phyloP scores from a whole-genome alignment of 352 stramenopile species.

The Chrysophaeum taylorii region DNA sequence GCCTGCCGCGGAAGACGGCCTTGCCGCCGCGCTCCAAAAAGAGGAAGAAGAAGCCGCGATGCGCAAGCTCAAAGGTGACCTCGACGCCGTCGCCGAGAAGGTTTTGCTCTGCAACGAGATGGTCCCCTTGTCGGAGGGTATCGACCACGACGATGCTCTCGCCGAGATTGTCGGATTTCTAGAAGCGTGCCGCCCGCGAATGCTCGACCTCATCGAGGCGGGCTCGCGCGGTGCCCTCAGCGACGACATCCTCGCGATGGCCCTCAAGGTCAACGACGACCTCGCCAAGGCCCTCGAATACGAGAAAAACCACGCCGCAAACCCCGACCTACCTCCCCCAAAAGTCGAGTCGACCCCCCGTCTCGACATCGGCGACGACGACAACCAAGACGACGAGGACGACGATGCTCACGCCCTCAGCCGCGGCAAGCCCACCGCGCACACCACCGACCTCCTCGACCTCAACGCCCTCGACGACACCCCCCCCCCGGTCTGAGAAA shows the following conservation, averaged over 20 bases:
- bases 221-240: slow-evolving; percentile 29
- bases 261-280: slow-evolving; percentile 26
- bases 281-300: slow-evolving; percentile 1
- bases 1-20: neutral
- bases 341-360: too few relatives aligned
- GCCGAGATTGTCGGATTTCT: slow-evolving; percentile 40
- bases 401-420: too few relatives aligned
- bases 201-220: slow-evolving; percentile 37
- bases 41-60: neutral
- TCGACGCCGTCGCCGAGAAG: slow-evolving; percentile 30
- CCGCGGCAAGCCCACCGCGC: too few relatives aligned
- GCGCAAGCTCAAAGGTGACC: neutral
- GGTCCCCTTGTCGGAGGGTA: slow-evolving; percentile 27
- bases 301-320: neutral
- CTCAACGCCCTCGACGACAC: too few relatives aligned
- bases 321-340: neutral
- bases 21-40: neutral
- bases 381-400: too few relatives aligned
- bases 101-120: slow-evolving; percentile 33
- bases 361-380: too few relatives aligned
- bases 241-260: slow-evolving; percentile 29
- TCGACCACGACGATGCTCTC: slow-evolving; percentile 35
- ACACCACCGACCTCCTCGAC: too few relatives aligned
- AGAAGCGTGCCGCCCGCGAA: slow-evolving; percentile 37
- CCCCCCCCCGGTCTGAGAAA: too few relatives aligned